Base-by-base conservation (phyloP, 441 rosid genomes). In the Corymbia citriodora region DNA sequence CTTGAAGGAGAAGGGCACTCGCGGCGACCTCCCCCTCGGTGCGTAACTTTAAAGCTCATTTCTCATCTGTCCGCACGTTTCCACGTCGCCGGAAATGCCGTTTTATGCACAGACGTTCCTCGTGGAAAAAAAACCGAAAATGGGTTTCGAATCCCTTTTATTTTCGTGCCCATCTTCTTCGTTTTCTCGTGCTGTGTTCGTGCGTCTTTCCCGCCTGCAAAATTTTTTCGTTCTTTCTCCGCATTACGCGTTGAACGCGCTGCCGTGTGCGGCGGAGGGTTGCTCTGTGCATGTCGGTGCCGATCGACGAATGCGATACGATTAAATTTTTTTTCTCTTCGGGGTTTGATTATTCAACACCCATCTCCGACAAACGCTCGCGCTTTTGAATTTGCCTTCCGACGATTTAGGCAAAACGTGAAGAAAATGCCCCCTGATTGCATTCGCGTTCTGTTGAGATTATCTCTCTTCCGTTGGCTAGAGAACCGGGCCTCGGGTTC, bases 1-100 rank as follows among this genome's bases (percentile, higher is more conserved):
- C 91, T 29, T 90, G 72, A 90, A 90, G 87, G 89, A 90, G 91
- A 87, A 74, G 86, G 52, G 65, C 48, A 17, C 17, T 4, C 65
- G 70, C 31, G 49, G 52, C 21, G 83, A 50, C 45, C 86, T 86
- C 53, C 7, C 36, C 33, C 55, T 74, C 15, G 83, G 83, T 45
- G 12, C 19, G 55, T 16, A 5, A 40, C 45, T 40, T 40, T 40
- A 40, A 40, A 40, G 45, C 45, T 40, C 45, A 5, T 21, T 19
- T 27, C n/a, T 12, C 61, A 1, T 33, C 59, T 10, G 45, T 6
- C 4, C 88, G 61, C n/a, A 2, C 19, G 59, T 33, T 45, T 3
- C 40, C 25, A 10, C 88, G 88, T 19, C 11, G 15, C 16, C 23
- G 59, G 40, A 29, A 13, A 61, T 55, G 63, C 16, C 10, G 33